phyloP scores from a whole-genome alignment of 116 monocot genomes.

The Zostera marina region DNA sequence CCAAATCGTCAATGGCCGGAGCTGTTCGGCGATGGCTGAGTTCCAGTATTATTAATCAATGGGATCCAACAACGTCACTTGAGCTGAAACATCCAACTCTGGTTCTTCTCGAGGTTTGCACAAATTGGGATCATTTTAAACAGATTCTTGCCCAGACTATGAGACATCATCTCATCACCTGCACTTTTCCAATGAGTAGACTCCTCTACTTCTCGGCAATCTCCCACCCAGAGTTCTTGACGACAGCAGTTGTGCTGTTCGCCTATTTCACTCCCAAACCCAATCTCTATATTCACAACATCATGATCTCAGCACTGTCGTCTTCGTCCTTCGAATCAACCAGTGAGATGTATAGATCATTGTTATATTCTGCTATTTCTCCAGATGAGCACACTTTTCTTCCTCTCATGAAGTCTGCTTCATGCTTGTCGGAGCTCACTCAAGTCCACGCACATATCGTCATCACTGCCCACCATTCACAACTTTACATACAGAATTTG shows the following conservation, averaged over 20 bases:
- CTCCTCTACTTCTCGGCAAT: constrained; percentile 39
- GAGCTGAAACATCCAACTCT: constrained; percentile 40
- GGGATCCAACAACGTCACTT: constrained; percentile 46
- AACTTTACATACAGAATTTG: constrained; percentile 40
- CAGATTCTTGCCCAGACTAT: constrained; percentile 44
- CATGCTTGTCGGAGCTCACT: constrained; percentile 4
- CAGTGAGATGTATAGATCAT: constrained; percentile 15
- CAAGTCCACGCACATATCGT: constrained; percentile 38
- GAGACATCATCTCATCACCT: constrained; percentile 21
- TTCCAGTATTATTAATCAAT: constrained; percentile 3
- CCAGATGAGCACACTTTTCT: constrained; percentile 47
- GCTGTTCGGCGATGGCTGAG: background rate
- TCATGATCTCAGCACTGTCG: constrained; percentile 41
- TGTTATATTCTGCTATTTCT: constrained; percentile 19
- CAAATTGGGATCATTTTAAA: constrained; percentile 21
- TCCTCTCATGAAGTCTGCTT: constrained; percentile 21
- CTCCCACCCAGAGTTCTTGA: constrained; percentile 17
- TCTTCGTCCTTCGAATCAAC: constrained; percentile 18
- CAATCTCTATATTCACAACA: constrained; percentile 50
- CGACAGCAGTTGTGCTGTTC: constrained; percentile 31
- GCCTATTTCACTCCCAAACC: constrained; percentile 36
- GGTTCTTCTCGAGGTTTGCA: constrained; percentile 35
- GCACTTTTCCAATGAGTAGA: constrained; percentile 57
- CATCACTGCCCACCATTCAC: constrained; percentile 14
- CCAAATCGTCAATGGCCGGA: no score